These are phyloP conservation scores for Sporobolomyces pararoseus DNA, from an alignment of 768 basidiomycete species.

Conservation along the genomic window DNA sequence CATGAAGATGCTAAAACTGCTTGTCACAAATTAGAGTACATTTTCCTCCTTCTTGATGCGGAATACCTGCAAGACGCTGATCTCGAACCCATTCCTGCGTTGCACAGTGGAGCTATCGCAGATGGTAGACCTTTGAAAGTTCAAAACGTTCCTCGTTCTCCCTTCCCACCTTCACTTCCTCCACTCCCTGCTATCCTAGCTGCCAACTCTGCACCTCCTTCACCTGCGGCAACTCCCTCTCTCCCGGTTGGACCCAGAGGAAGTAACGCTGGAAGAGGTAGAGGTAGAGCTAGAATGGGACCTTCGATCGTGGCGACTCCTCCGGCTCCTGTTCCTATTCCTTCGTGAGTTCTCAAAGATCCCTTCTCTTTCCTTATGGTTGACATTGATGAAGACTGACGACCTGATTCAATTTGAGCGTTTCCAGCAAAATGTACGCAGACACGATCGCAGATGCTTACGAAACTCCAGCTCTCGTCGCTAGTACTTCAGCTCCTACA, in stretches of 20 bases:
- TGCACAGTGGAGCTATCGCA: conserved; percentile 39
- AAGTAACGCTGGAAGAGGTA: background rate
- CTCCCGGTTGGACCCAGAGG: background rate
- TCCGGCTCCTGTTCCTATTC: background rate
- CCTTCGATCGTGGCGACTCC: background rate
- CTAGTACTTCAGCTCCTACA: background rate
- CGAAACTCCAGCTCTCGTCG: background rate
- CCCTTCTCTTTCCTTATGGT: background rate
- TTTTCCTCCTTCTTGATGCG: background rate
- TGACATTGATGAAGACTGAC: background rate
- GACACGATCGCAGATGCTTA: conserved; percentile 14
- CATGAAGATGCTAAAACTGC: conserved; percentile 27
- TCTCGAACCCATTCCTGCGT: background rate
- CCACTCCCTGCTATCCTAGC: background rate
- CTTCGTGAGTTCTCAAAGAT: conserved; percentile 16
- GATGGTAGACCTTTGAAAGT: conserved; percentile 36
- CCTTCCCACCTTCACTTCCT: conserved; percentile 4
- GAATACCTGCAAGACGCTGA: background rate
- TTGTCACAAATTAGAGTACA: conserved; percentile 34
- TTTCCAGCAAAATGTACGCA: conserved; percentile 24
- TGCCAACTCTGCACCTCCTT: background rate
- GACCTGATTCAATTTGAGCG: background rate
- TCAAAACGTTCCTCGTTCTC: background rate
- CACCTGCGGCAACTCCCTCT: background rate
- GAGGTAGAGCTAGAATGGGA: background rate